A percentile compares a stretch with the other conserved stretches of the same genome.
phyloP scores from a whole-genome alignment of 2,329 filamentous ascomycete species.

The Sporothrix globosa region DNA sequence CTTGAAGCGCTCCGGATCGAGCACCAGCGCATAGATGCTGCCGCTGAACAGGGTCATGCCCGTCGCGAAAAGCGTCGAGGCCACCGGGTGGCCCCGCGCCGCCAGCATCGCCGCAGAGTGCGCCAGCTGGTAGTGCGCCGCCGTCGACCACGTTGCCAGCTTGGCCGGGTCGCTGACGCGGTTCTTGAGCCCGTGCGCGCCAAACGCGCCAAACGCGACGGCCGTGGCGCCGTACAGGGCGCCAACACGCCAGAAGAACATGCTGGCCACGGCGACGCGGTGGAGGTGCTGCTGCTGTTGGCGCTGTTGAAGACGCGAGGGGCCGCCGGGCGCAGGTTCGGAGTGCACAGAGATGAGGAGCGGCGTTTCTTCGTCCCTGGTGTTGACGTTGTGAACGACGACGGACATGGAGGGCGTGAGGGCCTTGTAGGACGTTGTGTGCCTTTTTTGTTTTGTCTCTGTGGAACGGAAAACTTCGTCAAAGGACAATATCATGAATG shows the following conservation, averaged over 20 bases:
- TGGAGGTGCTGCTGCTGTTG: constrained; percentile 15
- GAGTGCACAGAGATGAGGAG: constrained; percentile 33
- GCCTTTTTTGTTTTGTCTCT: too few species aligned
- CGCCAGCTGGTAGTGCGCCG: constrained; percentile 70
- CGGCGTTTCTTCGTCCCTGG: constrained; percentile 34
- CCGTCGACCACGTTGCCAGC: constrained; percentile 64
- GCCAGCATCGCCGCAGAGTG: constrained; percentile 65
- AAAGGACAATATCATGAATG: too few species aligned
- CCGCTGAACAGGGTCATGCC: constrained; percentile 71
- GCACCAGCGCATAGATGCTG: constrained; percentile 64
- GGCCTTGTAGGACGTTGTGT: too few species aligned
- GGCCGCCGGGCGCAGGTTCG: neutral
- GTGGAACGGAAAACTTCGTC: too few species aligned
- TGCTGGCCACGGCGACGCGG: constrained; percentile 29
- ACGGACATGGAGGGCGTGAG: constrained; percentile 30
- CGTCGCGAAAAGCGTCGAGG: constrained; percentile 61
- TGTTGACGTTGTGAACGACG: constrained; percentile 29
- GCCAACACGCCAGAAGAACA: constrained; percentile 62
- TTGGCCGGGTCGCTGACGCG: constrained; percentile 61
- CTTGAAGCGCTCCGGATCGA: constrained; percentile 65
- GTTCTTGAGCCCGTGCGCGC: constrained; percentile 67
- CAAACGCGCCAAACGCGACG: constrained; percentile 67
- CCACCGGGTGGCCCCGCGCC: constrained; percentile 59
- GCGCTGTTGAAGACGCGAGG: neutral
- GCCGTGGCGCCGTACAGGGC: constrained; percentile 64